Base-by-base conservation (phyloP, 208 protist genomes). In the Trypanosoma theileri region DNA sequence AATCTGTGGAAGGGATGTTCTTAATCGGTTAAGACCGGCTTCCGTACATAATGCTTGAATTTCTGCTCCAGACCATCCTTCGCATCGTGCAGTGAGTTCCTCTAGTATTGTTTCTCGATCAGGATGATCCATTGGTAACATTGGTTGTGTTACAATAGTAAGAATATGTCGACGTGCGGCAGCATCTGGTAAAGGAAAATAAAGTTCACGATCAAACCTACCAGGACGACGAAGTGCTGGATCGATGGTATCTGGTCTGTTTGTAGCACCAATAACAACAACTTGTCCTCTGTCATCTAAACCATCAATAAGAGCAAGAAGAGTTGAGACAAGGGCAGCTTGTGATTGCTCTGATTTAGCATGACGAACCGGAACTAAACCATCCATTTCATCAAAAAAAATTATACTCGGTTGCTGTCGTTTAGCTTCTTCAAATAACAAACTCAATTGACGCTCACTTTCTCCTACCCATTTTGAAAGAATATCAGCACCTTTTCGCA, bases 311-410 rank as follows among this genome's bases (percentile, higher is more conserved):
- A 98, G 89, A 21, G 95, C 89, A 13, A 99, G 85, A n/a, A 99
- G 84, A 40, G 90, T 96, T 7, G 90, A 80, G 19, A 96, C 90
- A 51, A 96, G 80, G 2, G 90, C 90, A 14, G 90, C 88, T 65
- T 93, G 87, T 14, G 88, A 84, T 67, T 93, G 88, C 68, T 93
- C 90, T 24, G 80, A 73, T 68, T 91, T 93, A 16, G 82, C 73
- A 75, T 93, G 85, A 40, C 90, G 80, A 53, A 78, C 73, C 12
- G 90, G 90, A 3, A 84, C 90, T 3, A 99, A 86, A 9, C 98
- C 98, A 84, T 99, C 99, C 19, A 99, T 93, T 82, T 99, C 99
- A 82, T 99, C 99, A 64, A 99, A 98, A 80, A 99, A 99, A 56
- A 99, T 98, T 66, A 99, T 99, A 66, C 97, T 91, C 54, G 97